A percentile compares a stretch with the other conserved stretches of the same genome.
Evolutionary conservation across 495 filamentous ascomycete genomes (phyloP).

Genomic region (Talaromyces stipitatus): DNA sequence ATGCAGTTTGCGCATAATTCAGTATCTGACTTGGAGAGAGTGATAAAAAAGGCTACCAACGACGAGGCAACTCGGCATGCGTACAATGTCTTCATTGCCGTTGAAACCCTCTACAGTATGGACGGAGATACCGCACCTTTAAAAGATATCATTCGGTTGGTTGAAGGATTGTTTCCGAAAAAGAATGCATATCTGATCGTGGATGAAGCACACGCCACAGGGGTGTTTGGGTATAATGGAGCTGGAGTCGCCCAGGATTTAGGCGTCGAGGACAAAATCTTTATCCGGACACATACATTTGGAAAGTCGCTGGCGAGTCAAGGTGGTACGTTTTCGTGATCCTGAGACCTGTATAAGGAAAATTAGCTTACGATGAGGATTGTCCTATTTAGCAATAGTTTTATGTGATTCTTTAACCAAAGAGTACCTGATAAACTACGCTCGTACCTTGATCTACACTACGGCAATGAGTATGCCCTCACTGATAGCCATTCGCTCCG

Average conservation of each 20-base stretch:
- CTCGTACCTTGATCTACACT: slow-evolving; percentile 25
- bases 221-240: slow-evolving; percentile 55
- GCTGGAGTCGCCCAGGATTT: slow-evolving; percentile 60
- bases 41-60: slow-evolving; percentile 18
- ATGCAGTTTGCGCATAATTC: slow-evolving; percentile 58
- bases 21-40: slow-evolving; percentile 29
- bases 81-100: slow-evolving; percentile 51
- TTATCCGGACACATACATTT: slow-evolving; percentile 67
- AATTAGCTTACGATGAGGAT: neutral
- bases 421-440: slow-evolving; percentile 22
- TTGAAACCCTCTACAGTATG: slow-evolving; percentile 81
- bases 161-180: slow-evolving; percentile 47
- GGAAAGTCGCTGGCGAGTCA: slow-evolving; percentile 68
- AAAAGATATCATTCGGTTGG: slow-evolving; percentile 44
- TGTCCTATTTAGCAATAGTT: neutral
- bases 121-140: slow-evolving; percentile 69
- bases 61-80: slow-evolving; percentile 14
- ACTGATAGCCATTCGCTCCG: slow-evolving; percentile 23
- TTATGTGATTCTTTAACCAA: slow-evolving; percentile 20
- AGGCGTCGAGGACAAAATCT: slow-evolving; percentile 57
- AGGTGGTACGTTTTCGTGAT: slow-evolving; percentile 48
- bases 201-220: slow-evolving; percentile 74
- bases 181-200: slow-evolving; percentile 63
- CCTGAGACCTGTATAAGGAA: neutral
- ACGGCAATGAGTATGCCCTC: slow-evolving; percentile 25